Evolutionary conservation across 306 rosid genomes (phyloP), one percentile per base, ranked within the genome.

Genomic region (Rosa lucieae): DNA sequence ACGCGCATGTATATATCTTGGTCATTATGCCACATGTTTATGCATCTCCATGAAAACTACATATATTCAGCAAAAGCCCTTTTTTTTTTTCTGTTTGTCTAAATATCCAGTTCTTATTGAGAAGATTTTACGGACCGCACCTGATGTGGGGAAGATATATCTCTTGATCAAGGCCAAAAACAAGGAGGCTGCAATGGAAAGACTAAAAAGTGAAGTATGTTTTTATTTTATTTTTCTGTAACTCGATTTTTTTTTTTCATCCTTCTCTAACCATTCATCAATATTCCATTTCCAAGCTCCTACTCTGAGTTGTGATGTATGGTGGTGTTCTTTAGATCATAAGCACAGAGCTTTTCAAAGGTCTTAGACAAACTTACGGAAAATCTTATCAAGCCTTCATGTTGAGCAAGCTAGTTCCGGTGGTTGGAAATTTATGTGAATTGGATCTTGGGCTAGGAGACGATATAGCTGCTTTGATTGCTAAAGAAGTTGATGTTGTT

Each of bases 381-480:
- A 90, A 90, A 80, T 88, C 94, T 76, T 95, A 89, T 75, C 89
- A 84, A 78, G 80, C 92, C 72, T 95, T 92, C 87, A 84, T 95
- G 96, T 77, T 85, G 87, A 91, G 95, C 87, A 95, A 95, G 86
- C 82, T 95, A 68, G 91, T 91, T 85, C 99, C 97, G 52, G 91
- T 95, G 67, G 87, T 84, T 5, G 99, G 99, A 14, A 87, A 95
- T 82, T 84, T 92, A 51, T 87, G 99, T 73, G 94, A 91, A 15
- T 68, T 95, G 35, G 86, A 93, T 83, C 94, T 95, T 59, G 98
- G 98, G 74, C 21, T 95, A 43, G 95, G 88, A 51, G 84, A 84
- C 20, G 89, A 81, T 68, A 46, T 85, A 15, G 85, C 80, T 47
- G 42, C 85, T 76, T 10, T 82, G 46, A 90, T 95, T 48, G 87